A percentile compares a stretch with the other conserved stretches of the same genome.
These are phyloP conservation scores for Phytophthora nicotianae DNA, from an alignment of 352 stramenopile species.

Conservation along the genomic window DNA sequence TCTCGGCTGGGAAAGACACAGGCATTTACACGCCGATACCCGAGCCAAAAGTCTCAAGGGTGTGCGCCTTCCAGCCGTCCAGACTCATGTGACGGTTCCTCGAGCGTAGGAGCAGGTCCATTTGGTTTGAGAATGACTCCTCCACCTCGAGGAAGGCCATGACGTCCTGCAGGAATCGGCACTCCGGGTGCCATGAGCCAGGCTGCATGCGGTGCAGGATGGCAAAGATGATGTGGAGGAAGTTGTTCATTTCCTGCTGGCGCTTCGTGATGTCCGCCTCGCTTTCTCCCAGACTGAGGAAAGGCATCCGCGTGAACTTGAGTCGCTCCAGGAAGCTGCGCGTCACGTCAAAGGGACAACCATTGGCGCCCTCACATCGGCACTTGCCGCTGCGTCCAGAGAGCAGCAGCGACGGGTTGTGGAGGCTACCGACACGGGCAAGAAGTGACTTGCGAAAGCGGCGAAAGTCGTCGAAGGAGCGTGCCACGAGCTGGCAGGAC, in stretches of 20 bases:
- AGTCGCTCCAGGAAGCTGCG: slow-evolving; percentile 74
- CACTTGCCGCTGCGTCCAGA: slow-evolving; percentile 54
- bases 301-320: slow-evolving; percentile 77
- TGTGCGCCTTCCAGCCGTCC: slow-evolving; percentile 80
- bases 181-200: slow-evolving; percentile 67
- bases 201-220: slow-evolving; percentile 82
- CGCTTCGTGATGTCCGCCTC: slow-evolving; percentile 59
- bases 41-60: slow-evolving; percentile 75
- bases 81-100: slow-evolving; percentile 76
- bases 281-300: slow-evolving; percentile 56
- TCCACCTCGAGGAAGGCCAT: slow-evolving; percentile 81
- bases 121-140: slow-evolving; percentile 71
- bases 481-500: slow-evolving; percentile 71
- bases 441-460: slow-evolving; percentile 80
- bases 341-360: slow-evolving; percentile 76
- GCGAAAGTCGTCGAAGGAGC: slow-evolving; percentile 81
- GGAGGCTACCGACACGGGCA: slow-evolving; percentile 53
- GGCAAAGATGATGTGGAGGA: slow-evolving; percentile 79
- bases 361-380: slow-evolving; percentile 53
- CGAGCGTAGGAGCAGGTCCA: slow-evolving; percentile 65
- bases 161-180: slow-evolving; percentile 82
- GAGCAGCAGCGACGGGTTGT: slow-evolving; percentile 44
- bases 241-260: slow-evolving; percentile 84
- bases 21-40: slow-evolving; percentile 62
- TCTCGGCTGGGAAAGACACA: slow-evolving; percentile 1